Conservation (phyloP, 768 basidiomycete species). For the Leccinum ochraceum region DNA sequence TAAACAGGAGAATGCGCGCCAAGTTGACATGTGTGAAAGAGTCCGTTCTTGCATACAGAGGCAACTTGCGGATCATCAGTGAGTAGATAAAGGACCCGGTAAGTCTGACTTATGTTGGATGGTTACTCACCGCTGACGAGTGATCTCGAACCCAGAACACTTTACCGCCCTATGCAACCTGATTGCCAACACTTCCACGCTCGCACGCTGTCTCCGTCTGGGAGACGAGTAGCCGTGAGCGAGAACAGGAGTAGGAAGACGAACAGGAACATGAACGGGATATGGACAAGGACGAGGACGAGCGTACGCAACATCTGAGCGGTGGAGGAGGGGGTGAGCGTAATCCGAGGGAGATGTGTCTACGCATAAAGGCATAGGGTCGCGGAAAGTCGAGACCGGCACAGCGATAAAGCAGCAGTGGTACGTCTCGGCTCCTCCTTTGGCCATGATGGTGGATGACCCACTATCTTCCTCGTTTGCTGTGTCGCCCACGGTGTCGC, state of each 20-base stretch:
- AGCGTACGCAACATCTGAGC: too few species aligned
- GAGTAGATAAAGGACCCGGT: slow-evolving; percentile 19
- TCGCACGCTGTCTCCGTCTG: not conserved
- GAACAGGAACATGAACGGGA: not conserved
- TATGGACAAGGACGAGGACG: too few species aligned
- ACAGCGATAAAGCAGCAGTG: too few species aligned
- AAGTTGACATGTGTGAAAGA: not conserved
- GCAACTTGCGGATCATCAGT: slow-evolving; percentile 7
- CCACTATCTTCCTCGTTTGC: too few species aligned
- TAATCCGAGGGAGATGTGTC: too few species aligned
- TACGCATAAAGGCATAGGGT: too few species aligned
- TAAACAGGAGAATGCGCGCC: not conserved
- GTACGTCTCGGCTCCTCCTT: too few species aligned
- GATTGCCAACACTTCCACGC: slow-evolving; percentile 9
- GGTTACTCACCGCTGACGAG: not conserved
- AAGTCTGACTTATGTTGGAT: not conserved
- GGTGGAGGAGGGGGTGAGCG: too few species aligned
- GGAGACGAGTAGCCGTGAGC: not conserved
- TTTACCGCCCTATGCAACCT: slow-evolving; percentile 18
- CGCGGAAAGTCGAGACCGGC: too few species aligned
- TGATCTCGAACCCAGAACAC: not conserved
- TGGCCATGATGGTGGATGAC: too few species aligned
- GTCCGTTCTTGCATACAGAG: slow-evolving; percentile 20
- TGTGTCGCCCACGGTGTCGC: too few species aligned
- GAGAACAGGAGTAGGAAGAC: too few species aligned